Evolutionary conservation across 257 asterid genomes (phyloP).

Genomic region (Avicennia marina): DNA sequence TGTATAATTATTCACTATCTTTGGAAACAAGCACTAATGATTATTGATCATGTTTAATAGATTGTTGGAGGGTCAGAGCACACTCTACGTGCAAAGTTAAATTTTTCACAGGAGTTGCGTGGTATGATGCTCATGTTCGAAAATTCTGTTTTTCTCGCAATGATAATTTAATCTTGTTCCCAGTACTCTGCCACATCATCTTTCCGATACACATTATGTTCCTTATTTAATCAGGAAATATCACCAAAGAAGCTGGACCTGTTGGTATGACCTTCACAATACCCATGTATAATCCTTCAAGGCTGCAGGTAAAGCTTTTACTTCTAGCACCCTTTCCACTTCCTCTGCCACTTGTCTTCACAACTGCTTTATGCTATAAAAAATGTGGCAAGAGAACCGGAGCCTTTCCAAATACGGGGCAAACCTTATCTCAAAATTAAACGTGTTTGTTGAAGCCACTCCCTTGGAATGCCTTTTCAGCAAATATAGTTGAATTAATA

Average conservation of each 20-base stretch:
- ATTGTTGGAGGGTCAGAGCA: constrained; percentile 92
- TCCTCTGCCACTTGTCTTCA: constrained; percentile 1
- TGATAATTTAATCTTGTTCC: no score
- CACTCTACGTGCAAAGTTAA: constrained; percentile 90
- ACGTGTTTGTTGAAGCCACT: no score
- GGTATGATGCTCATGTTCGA: constrained; percentile 40
- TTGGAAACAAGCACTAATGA: constrained; percentile 26
- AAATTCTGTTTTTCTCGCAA: constrained; percentile 5
- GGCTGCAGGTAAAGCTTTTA: constrained; percentile 72
- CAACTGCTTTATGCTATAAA: constrained; percentile 7
- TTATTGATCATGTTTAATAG: constrained; percentile 35
- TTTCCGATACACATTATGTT: background rate
- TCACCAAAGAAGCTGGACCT: constrained; percentile 99
- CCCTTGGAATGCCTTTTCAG: no score
- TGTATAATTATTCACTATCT: background rate
- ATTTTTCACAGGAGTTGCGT: constrained; percentile 87
- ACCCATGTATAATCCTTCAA: constrained; percentile 96
- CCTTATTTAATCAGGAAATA: constrained; percentile 52
- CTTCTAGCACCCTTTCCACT: constrained; percentile 8
- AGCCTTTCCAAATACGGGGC: no score
- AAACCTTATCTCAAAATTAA: no score
- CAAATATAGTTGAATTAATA: background rate
- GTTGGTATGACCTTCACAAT: constrained; percentile 97
- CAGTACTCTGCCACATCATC: no score
- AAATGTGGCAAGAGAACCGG: background rate